These are phyloP conservation scores for Colletotrichum sp. DNA, from an alignment of 2,329 filamentous ascomycete species.

Conservation along the genomic window DNA sequence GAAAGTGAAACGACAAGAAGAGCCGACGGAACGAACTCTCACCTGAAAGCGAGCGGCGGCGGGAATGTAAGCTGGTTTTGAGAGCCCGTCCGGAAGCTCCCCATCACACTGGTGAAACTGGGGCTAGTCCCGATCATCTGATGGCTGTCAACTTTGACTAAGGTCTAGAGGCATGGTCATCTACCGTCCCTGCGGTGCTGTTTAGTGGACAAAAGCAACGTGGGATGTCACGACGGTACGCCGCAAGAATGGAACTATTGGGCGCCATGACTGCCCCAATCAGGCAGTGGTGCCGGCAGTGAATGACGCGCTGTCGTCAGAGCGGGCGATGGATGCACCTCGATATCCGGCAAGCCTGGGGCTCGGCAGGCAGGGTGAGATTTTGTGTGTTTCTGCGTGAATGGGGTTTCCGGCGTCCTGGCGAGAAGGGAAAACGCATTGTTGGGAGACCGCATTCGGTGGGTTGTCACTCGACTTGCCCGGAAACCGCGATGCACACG, in stretches of 20 bases:
- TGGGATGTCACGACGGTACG: conserved; percentile 12
- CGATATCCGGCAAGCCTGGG: neutral
- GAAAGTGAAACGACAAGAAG: conserved; percentile 13
- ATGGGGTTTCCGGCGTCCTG: neutral
- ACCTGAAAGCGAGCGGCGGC: neutral
- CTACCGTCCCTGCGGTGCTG: conserved; percentile 12
- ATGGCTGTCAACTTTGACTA: conserved; percentile 13
- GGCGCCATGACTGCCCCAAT: conserved; percentile 17
- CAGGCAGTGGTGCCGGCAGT: conserved; percentile 13
- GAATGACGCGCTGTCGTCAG: conserved; percentile 10
- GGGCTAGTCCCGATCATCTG: conserved; percentile 21
- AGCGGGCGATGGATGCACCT: conserved; percentile 10
- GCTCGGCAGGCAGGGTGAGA: neutral
- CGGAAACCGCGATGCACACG: neutral
- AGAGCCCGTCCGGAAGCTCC: conserved; percentile 12
- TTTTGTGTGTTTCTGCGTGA: neutral
- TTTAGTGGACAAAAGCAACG: conserved; percentile 19
- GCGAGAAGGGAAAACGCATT: neutral
- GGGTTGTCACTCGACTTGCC: neutral
- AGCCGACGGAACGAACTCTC: neutral
- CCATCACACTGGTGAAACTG: conserved; percentile 18
- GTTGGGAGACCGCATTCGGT: neutral
- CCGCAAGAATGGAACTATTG: conserved; percentile 18
- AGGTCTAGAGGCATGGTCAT: conserved; percentile 10
- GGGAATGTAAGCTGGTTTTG: conserved; percentile 18